Evolutionary conservation across 2,329 filamentous ascomycete species (phyloP), one percentile per base, ranked within the genome.

Genomic region (Fusarium albidum): DNA sequence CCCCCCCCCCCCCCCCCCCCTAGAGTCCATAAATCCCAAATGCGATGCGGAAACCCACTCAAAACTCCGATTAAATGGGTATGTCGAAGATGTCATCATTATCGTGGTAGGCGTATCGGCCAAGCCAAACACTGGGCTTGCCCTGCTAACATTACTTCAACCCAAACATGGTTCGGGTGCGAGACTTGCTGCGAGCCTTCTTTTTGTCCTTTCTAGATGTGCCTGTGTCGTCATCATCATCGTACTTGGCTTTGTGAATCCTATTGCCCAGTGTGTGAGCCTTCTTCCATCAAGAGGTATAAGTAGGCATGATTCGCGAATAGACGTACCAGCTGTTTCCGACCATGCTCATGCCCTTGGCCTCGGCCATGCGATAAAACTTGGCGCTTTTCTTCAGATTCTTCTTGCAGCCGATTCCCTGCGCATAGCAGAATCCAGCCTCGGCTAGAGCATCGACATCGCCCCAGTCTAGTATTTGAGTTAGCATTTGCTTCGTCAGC

Each of bases 231-330:
- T 88, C 85, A 21, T 91, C 90, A 49, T 88, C 90, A 55, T 88
- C 85, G 72, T 98, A 98, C 71, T 98, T 98, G 51, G 92, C 78
- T 74, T 98, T 98, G 79, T 97, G 93, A 65, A 98, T 98, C 93
- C 92, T 96, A 27, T 40, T 37, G 47, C 13, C 21, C 9, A 34
- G 40, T 62, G 28, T 47, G 61, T 34, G 33, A 48, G 17, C 13
- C 2, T n/a, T 9, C 5, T 13, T 3, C 15, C 21, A 14, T 12
- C 21, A 9, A 13, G 10, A 6, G 25, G 12, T n/a, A 29, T 12
- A n/a, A n/a, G n/a, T n/a, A n/a, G n/a, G 21, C 5, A 17, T 34
- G 7, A 6, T 50, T 15, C 12, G 12, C 8, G 21, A 25, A 11
- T n/a, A 42, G 27, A 83, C 91, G 71, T 81, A 96, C 94, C 95